These are phyloP conservation scores for Actinidia arguta DNA, from an alignment of 179 eudicot species.

Conservation along the genomic window DNA sequence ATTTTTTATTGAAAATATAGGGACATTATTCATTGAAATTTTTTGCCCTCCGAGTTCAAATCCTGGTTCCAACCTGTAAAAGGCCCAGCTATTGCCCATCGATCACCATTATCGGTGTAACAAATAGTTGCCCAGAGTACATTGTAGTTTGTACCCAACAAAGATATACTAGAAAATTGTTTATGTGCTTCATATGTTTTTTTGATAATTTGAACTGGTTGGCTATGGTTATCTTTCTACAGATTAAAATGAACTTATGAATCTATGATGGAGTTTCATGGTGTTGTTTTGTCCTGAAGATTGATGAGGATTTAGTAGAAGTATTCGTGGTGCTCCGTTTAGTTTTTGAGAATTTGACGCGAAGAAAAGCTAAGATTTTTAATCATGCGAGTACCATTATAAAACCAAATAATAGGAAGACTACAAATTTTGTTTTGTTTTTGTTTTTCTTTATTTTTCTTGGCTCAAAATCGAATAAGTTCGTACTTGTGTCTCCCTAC, in stretches of 20 bases:
- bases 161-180: no score
- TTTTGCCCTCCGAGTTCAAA: no score
- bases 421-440: conserved; percentile 1
- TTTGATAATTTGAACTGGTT: neutral
- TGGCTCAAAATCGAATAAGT: neutral
- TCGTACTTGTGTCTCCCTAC: neutral
- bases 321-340: neutral
- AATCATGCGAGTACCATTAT: neutral
- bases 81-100: no score
- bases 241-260: neutral
- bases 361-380: neutral
- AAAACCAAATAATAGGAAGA: neutral
- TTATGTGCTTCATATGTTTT: no score
- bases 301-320: neutral
- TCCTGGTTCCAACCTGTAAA: no score
- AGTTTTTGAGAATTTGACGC: neutral
- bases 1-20: no score
- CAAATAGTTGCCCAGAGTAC: no score
- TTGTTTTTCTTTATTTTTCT: neutral
- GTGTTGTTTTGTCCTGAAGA: no score
- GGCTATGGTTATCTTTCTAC: neutral
- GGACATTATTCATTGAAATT: no score
- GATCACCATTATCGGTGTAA: no score
- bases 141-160: no score
- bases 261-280: no score